Evolutionary conservation across 768 basidiomycete genomes (phyloP).

Genomic region (Cystofilobasidium capitatum): DNA sequence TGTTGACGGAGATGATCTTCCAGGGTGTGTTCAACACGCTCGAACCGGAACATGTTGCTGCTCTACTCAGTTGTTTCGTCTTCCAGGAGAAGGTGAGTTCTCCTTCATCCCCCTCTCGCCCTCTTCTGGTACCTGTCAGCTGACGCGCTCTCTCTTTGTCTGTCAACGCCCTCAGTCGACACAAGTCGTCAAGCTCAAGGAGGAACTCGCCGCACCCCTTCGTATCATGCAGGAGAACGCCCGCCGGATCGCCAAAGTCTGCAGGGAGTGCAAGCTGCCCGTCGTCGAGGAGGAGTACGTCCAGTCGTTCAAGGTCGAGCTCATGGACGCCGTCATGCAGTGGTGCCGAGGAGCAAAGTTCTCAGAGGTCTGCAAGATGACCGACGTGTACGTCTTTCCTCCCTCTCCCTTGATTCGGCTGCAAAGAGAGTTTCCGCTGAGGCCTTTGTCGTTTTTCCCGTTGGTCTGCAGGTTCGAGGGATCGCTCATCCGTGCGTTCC

Average conservation of each 20-base stretch:
- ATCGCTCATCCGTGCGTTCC: constrained; percentile 88
- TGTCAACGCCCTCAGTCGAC: constrained; percentile 24
- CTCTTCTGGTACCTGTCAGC: background rate
- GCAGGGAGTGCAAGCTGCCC: constrained; percentile 80
- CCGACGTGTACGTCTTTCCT: constrained; percentile 22
- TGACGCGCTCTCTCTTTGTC: background rate
- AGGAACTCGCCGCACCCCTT: constrained; percentile 84
- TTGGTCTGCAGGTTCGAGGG: constrained; percentile 95
- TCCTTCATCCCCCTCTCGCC: background rate
- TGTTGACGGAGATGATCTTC: constrained; percentile 94
- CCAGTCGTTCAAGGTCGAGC: constrained; percentile 89
- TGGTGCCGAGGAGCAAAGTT: constrained; percentile 99
- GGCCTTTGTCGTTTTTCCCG: too few relatives aligned
- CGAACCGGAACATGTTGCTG: constrained; percentile 82
- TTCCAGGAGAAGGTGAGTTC: constrained; percentile 80
- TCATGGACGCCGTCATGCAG: constrained; percentile 94
- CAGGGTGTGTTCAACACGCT: constrained; percentile 90
- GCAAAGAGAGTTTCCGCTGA: too few relatives aligned
- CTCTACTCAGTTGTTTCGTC: constrained; percentile 92
- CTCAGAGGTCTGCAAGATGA: constrained; percentile 77
- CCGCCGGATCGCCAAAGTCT: constrained; percentile 89
- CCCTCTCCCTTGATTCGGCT: background rate
- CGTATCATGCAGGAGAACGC: constrained; percentile 94
- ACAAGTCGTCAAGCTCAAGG: constrained; percentile 61
- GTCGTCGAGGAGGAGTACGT: constrained; percentile 93